Conservation (phyloP, 2,329 filamentous ascomycete genomes). For the Clarireedia sp. region DNA sequence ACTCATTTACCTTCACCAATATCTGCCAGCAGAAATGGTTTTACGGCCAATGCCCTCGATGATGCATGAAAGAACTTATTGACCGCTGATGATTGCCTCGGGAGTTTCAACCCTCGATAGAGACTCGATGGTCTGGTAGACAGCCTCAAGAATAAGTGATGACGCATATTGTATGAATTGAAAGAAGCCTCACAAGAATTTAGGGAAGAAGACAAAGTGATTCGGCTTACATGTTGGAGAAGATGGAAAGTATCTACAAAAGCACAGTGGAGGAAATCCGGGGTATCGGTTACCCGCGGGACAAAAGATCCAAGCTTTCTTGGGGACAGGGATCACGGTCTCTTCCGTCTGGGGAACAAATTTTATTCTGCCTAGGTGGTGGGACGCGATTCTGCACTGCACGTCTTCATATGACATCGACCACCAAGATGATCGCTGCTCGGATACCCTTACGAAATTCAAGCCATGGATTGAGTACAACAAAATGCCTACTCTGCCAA, state of each 20-base stretch:
- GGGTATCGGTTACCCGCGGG: constrained; percentile 20
- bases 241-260: neutral
- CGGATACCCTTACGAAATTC: constrained; percentile 16
- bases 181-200: neutral
- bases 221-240: neutral
- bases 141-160: constrained; percentile 43
- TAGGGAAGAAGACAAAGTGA: neutral
- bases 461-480: constrained; percentile 15
- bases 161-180: constrained; percentile 40
- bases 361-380: neutral
- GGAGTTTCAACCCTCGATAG: constrained; percentile 29
- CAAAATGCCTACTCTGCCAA: constrained; percentile 44
- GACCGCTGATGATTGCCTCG: constrained; percentile 13
- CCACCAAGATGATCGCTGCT: constrained; percentile 23
- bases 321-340: neutral
- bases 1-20: constrained; percentile 66
- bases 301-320: neutral
- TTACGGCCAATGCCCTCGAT: constrained; percentile 42
- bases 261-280: constrained; percentile 9
- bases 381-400: neutral
- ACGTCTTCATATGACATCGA: neutral
- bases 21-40: constrained; percentile 75
- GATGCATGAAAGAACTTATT: constrained; percentile 23
- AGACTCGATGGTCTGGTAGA: constrained; percentile 44
- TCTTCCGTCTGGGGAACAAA: constrained; percentile 4